phyloP scores from a whole-genome alignment of 2,329 filamentous ascomycete species.

The Pezicula neosporulosa region DNA sequence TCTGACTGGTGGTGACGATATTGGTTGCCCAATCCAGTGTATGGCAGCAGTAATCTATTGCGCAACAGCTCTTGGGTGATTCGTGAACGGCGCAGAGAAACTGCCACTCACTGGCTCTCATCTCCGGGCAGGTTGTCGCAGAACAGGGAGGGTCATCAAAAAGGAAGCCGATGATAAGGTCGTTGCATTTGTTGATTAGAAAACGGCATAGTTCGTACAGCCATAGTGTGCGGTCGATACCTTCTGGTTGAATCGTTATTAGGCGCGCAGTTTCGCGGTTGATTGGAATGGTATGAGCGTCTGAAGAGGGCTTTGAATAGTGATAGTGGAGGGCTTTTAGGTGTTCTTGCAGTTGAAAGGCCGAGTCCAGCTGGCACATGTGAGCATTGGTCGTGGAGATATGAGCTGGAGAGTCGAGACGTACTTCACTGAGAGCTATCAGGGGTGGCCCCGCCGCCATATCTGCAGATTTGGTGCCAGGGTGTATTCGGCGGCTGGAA shows the following conservation, averaged over 20 bases:
- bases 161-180: constrained; percentile 87
- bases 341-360: constrained; percentile 96
- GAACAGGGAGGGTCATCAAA: constrained; percentile 89
- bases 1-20: constrained; percentile 87
- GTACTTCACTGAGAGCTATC: constrained; percentile 78
- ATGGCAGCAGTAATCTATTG: constrained; percentile 98
- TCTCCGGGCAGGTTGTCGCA: constrained; percentile 86
- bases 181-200: constrained; percentile 91
- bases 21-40: constrained; percentile 98
- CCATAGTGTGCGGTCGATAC: constrained; percentile 86
- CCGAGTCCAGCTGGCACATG: constrained; percentile 75
- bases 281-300: constrained; percentile 65
- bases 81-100: constrained; percentile 98
- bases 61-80: constrained; percentile 92
- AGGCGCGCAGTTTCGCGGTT: constrained; percentile 70
- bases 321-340: constrained; percentile 87
- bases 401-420: constrained; percentile 22
- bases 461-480: constrained; percentile 85
- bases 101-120: constrained; percentile 99
- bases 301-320: constrained; percentile 61
- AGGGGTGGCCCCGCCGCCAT: constrained; percentile 92
- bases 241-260: constrained; percentile 75
- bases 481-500: constrained; percentile 80
- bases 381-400: constrained; percentile 15
- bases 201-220: constrained; percentile 97